phyloP scores from a whole-genome alignment of 2,329 filamentous ascomycete species.

The Sporothrix brasiliensis region DNA sequence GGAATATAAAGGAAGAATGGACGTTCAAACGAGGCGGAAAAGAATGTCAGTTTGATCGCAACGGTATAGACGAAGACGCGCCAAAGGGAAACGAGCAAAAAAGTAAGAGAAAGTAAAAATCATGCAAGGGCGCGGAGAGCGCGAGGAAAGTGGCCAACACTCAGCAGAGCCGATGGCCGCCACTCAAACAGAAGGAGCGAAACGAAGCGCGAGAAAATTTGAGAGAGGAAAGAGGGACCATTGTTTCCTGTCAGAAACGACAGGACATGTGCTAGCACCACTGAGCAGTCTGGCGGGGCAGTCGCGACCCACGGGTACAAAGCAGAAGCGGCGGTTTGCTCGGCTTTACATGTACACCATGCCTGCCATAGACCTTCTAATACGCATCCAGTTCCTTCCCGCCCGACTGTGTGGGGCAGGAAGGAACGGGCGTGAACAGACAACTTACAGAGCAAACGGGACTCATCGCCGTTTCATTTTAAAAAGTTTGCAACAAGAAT shows the following conservation, averaged over 20 bases:
- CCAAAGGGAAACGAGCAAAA: not conserved
- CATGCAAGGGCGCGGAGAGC: constrained; percentile 21
- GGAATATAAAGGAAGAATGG: constrained; percentile 14
- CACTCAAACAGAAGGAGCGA: constrained; percentile 21
- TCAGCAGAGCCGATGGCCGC: constrained; percentile 25
- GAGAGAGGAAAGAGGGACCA: constrained; percentile 3
- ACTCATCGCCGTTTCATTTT: not conserved
- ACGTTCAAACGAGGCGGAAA: not conserved
- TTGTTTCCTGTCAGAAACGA: constrained; percentile 22
- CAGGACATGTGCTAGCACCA: constrained; percentile 20
- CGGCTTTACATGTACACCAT: constrained; percentile 1
- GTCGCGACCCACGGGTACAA: constrained; percentile 22
- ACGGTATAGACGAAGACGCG: constrained; percentile 1
- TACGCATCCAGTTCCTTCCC: constrained; percentile 1
- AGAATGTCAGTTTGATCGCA: constrained; percentile 20
- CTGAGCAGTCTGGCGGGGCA: constrained; percentile 14
- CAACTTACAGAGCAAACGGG: not conserved
- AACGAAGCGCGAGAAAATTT: constrained; percentile 15
- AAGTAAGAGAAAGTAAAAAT: constrained; percentile 9
- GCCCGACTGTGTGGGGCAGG: constrained; percentile 11
- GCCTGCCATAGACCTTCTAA: constrained; percentile 8
- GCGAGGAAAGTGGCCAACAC: constrained; percentile 23
- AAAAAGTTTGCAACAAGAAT: not conserved
- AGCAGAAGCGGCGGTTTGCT: constrained; percentile 18
- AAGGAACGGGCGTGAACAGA: constrained; percentile 9